Percentiles rank a stretch among this genome's conserved stretches.
phyloP scores from a whole-genome alignment of 2,329 filamentous ascomycete species.

The Hypoxylon sp. region DNA sequence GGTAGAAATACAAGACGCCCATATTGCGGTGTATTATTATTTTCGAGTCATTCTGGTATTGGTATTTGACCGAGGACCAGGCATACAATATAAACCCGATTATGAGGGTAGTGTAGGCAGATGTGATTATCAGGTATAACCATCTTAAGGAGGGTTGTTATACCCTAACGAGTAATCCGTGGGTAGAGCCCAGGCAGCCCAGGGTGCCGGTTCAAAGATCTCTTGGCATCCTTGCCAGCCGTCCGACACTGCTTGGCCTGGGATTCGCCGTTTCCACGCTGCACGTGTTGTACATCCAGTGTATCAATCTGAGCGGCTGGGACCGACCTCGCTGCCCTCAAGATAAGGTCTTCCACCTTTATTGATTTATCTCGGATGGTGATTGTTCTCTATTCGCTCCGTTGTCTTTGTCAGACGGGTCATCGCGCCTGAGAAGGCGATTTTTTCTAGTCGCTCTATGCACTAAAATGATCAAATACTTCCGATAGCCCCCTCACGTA shows the following conservation, averaged over 20 bases:
- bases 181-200: not conserved
- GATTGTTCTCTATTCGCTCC: conserved; percentile 5
- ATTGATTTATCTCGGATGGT: not conserved
- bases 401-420: not conserved
- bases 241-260: conserved; percentile 17
- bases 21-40: not conserved
- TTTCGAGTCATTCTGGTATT: no score
- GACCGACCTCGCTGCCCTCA: conserved; percentile 16
- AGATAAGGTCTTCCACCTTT: conserved; percentile 1
- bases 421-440: not conserved
- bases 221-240: conserved; percentile 17
- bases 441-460: not conserved
- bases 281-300: conserved; percentile 22
- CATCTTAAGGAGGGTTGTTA: not conserved
- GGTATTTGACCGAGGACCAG: no score
- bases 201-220: conserved; percentile 2
- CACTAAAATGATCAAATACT: not conserved
- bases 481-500: conserved; percentile 7
- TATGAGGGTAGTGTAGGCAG: not conserved
- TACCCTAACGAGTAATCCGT: not conserved
- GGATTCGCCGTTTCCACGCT: conserved; percentile 19
- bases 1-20: not conserved
- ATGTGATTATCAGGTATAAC: conserved; percentile 1
- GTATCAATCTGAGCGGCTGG: conserved; percentile 7
- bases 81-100: no score